These are phyloP conservation scores for Capsella bursapastoris DNA, from an alignment of 345 rosid genomes.

Conservation along the genomic window DNA sequence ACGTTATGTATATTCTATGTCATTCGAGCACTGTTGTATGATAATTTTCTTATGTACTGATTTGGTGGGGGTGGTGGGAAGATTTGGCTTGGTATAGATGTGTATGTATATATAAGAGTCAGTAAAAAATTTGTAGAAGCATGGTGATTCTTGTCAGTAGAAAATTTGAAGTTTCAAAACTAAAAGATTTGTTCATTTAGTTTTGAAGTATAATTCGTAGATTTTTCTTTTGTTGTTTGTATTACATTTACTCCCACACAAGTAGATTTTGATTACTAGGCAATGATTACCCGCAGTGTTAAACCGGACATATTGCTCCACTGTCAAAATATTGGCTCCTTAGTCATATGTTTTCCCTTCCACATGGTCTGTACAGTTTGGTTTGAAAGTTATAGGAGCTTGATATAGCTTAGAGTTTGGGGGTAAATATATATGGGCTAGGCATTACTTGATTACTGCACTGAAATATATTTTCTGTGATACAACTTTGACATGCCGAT, in stretches of 20 bases:
- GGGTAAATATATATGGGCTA: conserved; percentile 16
- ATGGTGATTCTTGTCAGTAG: background rate
- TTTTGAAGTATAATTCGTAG: background rate
- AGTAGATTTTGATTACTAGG: conserved; percentile 18
- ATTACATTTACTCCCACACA: conserved; percentile 17
- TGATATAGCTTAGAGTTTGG: conserved; percentile 8
- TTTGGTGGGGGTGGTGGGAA: conserved; percentile 6
- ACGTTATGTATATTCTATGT: background rate
- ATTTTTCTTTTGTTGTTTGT: conserved; percentile 1
- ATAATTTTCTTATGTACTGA: conserved; percentile 9
- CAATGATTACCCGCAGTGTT: conserved; percentile 11
- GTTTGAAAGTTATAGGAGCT: conserved; percentile 20
- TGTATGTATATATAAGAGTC: background rate
- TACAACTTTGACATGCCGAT: background rate
- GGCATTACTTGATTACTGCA: background rate
- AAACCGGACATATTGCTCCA: background rate
- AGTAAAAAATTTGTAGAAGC: background rate
- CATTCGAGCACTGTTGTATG: background rate
- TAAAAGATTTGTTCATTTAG: background rate
- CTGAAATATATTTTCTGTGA: background rate
- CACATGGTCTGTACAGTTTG: conserved; percentile 1
- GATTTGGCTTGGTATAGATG: background rate
- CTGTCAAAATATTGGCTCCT: conserved; percentile 8
- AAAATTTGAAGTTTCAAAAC: background rate
- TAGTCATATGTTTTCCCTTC: background rate